phyloP scores from a whole-genome alignment of 1,139 yeast genomes.

The Eremothecium coryli region DNA sequence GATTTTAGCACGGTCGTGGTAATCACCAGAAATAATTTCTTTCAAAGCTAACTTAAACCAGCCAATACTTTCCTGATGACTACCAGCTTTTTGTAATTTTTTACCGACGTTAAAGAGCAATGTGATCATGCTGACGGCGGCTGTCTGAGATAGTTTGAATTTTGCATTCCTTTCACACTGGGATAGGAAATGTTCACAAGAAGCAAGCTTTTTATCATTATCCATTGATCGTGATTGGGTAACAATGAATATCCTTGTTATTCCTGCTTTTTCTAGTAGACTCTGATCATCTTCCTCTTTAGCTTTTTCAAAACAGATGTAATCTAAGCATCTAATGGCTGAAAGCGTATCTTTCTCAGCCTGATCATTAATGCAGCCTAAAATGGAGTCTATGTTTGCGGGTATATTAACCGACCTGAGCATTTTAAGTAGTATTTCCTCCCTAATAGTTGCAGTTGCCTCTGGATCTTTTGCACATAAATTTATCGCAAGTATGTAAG shows the following conservation, averaged over 20 bases:
- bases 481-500: conserved; percentile 15
- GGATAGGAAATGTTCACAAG: no score
- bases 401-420: conserved; percentile 15
- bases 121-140: conserved; percentile 19
- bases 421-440: conserved; percentile 20
- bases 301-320: conserved; percentile 17
- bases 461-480: conserved; percentile 8
- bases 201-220: no score
- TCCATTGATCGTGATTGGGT: no score
- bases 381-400: conserved; percentile 14
- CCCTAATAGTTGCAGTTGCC: conserved; percentile 7
- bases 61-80: conserved; percentile 11
- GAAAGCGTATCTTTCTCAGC: conserved; percentile 11
- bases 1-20: conserved; percentile 19
- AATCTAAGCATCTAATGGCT: conserved; percentile 19
- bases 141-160: conserved; percentile 13
- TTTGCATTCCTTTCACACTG: conserved; percentile 12
- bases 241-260: no score
- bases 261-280: no score
- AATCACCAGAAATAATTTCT: conserved; percentile 13
- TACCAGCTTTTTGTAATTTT: conserved; percentile 17
- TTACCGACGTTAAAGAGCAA: conserved; percentile 25
- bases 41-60: conserved; percentile 17
- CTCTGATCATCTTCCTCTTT: no score
- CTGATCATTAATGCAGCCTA: conserved; percentile 19